A percentile compares a stretch with the other conserved stretches of the same genome.
Conservation (phyloP, 2,329 filamentous ascomycete species). For the Lizonia empirigonia region DNA sequence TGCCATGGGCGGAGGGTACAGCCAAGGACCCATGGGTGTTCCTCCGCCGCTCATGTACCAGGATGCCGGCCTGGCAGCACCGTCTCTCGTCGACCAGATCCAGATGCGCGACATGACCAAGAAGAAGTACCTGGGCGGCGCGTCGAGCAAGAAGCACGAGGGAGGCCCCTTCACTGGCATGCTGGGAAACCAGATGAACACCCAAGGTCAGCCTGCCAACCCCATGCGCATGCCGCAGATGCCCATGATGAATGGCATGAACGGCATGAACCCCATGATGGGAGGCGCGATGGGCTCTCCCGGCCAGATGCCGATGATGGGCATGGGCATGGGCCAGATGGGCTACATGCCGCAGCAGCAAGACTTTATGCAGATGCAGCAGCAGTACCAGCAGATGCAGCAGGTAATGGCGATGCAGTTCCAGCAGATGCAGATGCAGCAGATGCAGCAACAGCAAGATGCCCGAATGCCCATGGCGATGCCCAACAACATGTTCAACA, state of each 20-base stretch:
- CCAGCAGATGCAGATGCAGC: constrained; percentile 51
- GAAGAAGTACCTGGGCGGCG: constrained; percentile 46
- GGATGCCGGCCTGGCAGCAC: constrained; percentile 37
- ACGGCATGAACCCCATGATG: constrained; percentile 37
- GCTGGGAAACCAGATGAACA: constrained; percentile 44
- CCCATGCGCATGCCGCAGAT: constrained; percentile 33
- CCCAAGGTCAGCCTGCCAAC: constrained; percentile 25
- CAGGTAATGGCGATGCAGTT: constrained; percentile 42
- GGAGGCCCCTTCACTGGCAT: constrained; percentile 45
- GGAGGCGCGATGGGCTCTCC: constrained; percentile 25
- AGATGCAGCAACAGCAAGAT: constrained; percentile 39
- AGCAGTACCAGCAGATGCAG: constrained; percentile 71
- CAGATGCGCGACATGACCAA: constrained; percentile 46
- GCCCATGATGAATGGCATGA: constrained; percentile 31
- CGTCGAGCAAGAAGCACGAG: constrained; percentile 38
- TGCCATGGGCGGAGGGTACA: constrained; percentile 25
- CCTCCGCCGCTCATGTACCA: constrained; percentile 36
- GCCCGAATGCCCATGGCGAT: constrained; percentile 32
- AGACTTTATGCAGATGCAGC: constrained; percentile 80
- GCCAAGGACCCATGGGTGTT: constrained; percentile 20
- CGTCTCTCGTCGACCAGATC: constrained; percentile 47
- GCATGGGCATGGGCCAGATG: constrained; percentile 39
- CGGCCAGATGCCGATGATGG: constrained; percentile 38
- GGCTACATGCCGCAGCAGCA: constrained; percentile 72
- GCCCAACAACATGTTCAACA: constrained; percentile 27